Conservation (phyloP, 768 basidiomycete genomes). For the Boletus bicolor region DNA sequence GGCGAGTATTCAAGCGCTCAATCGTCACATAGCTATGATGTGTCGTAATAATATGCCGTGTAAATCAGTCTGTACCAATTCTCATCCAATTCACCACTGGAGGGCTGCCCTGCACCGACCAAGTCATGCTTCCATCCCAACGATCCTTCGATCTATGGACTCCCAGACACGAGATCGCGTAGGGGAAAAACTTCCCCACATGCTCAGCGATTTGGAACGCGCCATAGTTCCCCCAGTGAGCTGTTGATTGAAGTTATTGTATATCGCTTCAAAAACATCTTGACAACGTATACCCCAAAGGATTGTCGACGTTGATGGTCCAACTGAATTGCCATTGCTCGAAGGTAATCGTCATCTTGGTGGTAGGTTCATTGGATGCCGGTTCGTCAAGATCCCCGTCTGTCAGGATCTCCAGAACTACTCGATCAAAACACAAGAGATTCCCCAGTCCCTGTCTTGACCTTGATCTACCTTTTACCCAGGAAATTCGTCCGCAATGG, state of each 20-base stretch:
- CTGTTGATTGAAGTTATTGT: conserved; percentile 40
- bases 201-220: conserved; percentile 18
- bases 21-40: background rate
- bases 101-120: background rate
- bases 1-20: background rate
- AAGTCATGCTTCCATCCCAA: conserved; percentile 9
- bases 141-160: conserved; percentile 35
- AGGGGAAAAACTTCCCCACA: conserved; percentile 41
- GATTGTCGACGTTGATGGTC: conserved; percentile 37
- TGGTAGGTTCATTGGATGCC: conserved; percentile 37
- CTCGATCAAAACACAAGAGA: conserved; percentile 1
- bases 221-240: conserved; percentile 45
- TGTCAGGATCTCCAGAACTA: conserved; percentile 23
- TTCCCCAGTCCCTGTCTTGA: background rate
- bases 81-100: background rate
- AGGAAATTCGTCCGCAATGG: conserved; percentile 2
- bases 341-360: conserved; percentile 46
- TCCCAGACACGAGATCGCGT: conserved; percentile 36
- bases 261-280: conserved; percentile 55
- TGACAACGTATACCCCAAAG: conserved; percentile 43
- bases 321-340: conserved; percentile 31
- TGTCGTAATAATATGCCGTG: background rate
- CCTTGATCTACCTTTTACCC: background rate
- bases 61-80: background rate
- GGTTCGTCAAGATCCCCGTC: conserved; percentile 40